Evolutionary conservation across 2,329 filamentous ascomycete genomes (phyloP).

Genomic region (Colletotrichum cereale): DNA sequence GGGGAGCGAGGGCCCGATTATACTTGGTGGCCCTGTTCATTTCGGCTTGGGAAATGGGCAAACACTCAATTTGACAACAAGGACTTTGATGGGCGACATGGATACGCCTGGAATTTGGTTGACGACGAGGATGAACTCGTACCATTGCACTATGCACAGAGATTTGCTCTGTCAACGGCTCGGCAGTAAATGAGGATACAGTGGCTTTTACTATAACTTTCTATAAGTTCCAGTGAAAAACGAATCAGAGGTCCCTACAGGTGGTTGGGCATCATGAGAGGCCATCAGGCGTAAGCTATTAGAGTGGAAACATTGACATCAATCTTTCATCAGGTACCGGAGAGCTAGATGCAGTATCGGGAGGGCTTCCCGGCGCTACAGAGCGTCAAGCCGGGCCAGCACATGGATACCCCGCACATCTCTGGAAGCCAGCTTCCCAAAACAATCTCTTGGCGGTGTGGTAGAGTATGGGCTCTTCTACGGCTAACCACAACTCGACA

Average conservation of each 20-base stretch:
- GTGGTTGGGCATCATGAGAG: neutral
- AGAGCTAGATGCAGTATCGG: conserved; percentile 15
- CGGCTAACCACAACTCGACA: too few species aligned
- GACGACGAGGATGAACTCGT: neutral
- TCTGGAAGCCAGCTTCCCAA: neutral
- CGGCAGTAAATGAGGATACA: neutral
- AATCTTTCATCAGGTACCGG: neutral
- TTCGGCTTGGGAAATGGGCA: neutral
- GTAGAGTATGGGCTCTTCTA: too few species aligned
- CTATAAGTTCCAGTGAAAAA: neutral
- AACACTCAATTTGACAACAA: neutral
- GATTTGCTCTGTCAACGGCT: neutral
- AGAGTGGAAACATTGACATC: too few species aligned
- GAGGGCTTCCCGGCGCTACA: conserved; percentile 22
- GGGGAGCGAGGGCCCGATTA: neutral
- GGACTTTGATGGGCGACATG: neutral
- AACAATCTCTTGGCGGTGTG: too few species aligned
- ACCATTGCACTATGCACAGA: neutral
- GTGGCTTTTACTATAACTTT: neutral
- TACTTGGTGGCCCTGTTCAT: neutral
- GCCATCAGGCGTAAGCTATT: neutral
- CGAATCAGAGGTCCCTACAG: neutral
- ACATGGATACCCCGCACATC: conserved; percentile 3
- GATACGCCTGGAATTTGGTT: neutral
- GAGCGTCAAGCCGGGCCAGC: conserved; percentile 10